Evolutionary conservation across 2,329 filamentous ascomycete species (phyloP).

Genomic region (Hypoxylon rubiginosum): DNA sequence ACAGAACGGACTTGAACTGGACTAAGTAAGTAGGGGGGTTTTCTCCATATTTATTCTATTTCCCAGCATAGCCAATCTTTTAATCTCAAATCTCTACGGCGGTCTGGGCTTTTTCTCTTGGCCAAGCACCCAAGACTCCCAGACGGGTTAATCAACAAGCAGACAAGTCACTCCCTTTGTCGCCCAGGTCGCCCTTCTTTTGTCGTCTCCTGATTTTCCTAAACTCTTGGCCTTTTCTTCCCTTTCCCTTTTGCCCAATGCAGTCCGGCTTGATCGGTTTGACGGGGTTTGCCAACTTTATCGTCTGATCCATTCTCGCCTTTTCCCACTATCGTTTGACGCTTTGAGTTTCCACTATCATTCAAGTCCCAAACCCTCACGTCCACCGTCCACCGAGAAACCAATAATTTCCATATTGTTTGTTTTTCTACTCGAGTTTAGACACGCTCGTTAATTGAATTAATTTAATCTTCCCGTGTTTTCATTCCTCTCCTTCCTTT

Average conservation of each 20-base stretch:
- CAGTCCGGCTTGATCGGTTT: constrained; percentile 10
- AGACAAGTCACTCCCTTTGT: not conserved
- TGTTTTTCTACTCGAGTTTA: constrained; percentile 7
- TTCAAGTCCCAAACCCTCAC: constrained; percentile 40
- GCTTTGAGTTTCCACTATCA: constrained; percentile 44
- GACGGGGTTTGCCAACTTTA: constrained; percentile 14
- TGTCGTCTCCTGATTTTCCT: constrained; percentile 37
- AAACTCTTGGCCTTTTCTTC: constrained; percentile 20
- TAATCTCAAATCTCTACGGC: constrained; percentile 31
- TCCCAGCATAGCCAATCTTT: constrained; percentile 1
- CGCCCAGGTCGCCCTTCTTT: constrained; percentile 11
- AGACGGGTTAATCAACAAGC: constrained; percentile 13
- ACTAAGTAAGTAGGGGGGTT: not conserved
- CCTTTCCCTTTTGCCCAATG: constrained; percentile 29
- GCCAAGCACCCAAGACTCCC: constrained; percentile 14
- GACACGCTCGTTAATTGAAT: constrained; percentile 15
- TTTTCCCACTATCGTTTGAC: constrained; percentile 31
- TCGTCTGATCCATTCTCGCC: constrained; percentile 25
- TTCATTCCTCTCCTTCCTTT: constrained; percentile 4
- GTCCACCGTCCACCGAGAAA: constrained; percentile 27
- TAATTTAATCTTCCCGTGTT: constrained; percentile 19
- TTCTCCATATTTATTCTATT: not conserved
- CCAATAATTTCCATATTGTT: constrained; percentile 17
- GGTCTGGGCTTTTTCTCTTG: constrained; percentile 34
- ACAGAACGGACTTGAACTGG: not conserved